These are phyloP conservation scores for Russula vinacea DNA, from an alignment of 768 basidiomycete genomes.

Conservation along the genomic window DNA sequence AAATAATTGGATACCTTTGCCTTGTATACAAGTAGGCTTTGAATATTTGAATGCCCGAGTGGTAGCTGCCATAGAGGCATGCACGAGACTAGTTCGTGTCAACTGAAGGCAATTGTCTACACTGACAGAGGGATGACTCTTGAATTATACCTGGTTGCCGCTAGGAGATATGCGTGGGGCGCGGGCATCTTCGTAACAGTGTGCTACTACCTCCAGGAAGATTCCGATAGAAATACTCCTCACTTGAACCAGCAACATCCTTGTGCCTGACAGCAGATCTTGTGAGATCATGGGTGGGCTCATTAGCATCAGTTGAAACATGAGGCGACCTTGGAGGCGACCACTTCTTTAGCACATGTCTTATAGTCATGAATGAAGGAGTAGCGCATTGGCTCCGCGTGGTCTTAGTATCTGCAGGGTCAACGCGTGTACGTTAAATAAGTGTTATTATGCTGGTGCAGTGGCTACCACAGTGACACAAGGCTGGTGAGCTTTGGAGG, in stretches of 20 bases:
- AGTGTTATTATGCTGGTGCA: neutral
- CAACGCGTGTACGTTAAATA: neutral
- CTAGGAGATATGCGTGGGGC: too few relatives aligned
- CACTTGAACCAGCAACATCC: too few relatives aligned
- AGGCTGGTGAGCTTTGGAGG: slow-evolving; percentile 34
- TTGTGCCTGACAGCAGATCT: neutral
- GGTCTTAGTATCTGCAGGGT: neutral
- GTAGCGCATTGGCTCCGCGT: neutral
- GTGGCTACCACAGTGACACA: slow-evolving; percentile 39
- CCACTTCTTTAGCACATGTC: neutral
- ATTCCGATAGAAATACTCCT: neutral
- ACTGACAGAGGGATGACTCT: too few relatives aligned
- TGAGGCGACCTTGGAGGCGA: neutral
- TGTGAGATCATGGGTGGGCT: neutral
- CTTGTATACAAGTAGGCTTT: too few relatives aligned
- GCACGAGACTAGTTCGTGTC: too few relatives aligned
- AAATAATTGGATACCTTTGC: too few relatives aligned
- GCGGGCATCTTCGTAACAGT: too few relatives aligned
- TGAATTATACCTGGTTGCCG: too few relatives aligned
- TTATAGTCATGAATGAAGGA: neutral
- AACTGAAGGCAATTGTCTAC: too few relatives aligned
- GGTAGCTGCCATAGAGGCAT: too few relatives aligned
- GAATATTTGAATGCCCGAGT: too few relatives aligned
- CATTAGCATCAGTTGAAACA: neutral
- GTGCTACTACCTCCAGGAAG: too few relatives aligned